Base-by-base conservation (phyloP, 2,329 filamentous ascomycete species). In the Orbilia javanica region DNA sequence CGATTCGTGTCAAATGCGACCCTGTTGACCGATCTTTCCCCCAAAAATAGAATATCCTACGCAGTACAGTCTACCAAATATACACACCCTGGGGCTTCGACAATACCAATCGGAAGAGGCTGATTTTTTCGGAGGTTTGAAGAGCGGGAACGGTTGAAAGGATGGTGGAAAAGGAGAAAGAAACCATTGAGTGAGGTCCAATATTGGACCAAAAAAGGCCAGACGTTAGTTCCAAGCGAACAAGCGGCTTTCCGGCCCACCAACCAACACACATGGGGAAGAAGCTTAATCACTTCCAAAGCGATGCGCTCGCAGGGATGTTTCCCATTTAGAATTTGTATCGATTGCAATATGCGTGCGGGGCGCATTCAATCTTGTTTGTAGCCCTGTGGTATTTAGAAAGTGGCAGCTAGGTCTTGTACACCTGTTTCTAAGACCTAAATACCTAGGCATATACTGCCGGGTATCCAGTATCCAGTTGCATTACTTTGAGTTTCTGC, bases 141-240 rank as follows among this genome's bases (percentile, higher is more conserved):
- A 6, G 15, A 36, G 44, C 31, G 48, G 48, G 31, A 46, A 36
- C 13, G 62, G 62, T 53, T 31, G 20, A 34, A 36, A 25, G 31
- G 11, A 36, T 13, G 53, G 53, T 52, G 31, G 20, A 62, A 44
- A 57, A 46, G 34, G 44, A 39, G 68, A 53, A 44, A 46, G 46
- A 76, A 70, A 70, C 39, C 22, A 50, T 64, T 65, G 64, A 57
- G 53, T 57, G n/a, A 48, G 48, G 52, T 63, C 64, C 67, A 55
- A 42, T n/a, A 71, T 67, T 46, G 66, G 46, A 22, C 46, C 42
- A 31, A 78, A 64, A 64, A 29, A 78, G 74, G 53, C 64, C 67
- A 67, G 67, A 72, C 60, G 74, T 67, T 62, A 70, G 65, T 48
- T 48, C 52, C 55, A 65, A 69, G 57, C 69, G 62, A 66, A 44